A percentile compares a stretch with the other conserved stretches of the same genome.
These are phyloP conservation scores for Plasmodium vinckei DNA, from an alignment of 169 alveolate species.

Conservation along the genomic window DNA sequence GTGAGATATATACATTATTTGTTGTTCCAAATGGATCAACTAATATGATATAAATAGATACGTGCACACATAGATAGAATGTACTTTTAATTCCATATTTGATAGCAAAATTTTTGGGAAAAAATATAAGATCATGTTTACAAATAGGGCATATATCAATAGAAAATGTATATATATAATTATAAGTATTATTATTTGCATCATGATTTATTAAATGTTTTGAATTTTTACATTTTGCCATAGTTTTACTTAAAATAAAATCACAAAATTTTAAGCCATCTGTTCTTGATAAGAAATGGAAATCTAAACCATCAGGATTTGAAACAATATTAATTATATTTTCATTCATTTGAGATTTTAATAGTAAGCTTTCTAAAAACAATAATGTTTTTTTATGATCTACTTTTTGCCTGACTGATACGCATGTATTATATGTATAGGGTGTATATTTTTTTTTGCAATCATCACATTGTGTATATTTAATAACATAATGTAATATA, in stretches of 20 bases:
- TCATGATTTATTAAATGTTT: conserved; percentile 95
- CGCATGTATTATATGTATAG: conserved; percentile 98
- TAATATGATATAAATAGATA: conserved; percentile 49
- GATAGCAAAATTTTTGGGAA: conserved; percentile 90
- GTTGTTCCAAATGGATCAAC: conserved; percentile 34
- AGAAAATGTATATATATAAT: conserved; percentile 93
- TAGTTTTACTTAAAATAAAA: conserved; percentile 90
- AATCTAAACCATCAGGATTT: conserved; percentile 97
- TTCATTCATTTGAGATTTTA: conserved; percentile 95
- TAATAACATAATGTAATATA: conserved; percentile 92
- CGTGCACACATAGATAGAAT: conserved; percentile 65
- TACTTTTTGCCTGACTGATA: conserved; percentile 97
- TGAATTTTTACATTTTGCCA: conserved; percentile 91
- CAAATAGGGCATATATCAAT: conserved; percentile 97
- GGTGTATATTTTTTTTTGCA: conserved; percentile 99
- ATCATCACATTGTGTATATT: conserved; percentile 96
- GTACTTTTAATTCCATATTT: conserved; percentile 87
- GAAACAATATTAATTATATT: conserved; percentile 94
- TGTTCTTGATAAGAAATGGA: conserved; percentile 94
- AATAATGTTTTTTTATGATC: conserved; percentile 97
- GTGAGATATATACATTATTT: conserved; percentile 54
- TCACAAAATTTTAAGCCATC: conserved; percentile 97
- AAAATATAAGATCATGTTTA: conserved; percentile 96
- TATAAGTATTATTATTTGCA: conserved; percentile 90
- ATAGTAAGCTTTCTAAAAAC: conserved; percentile 95